A percentile compares a stretch with the other conserved stretches of the same genome.
Conservation (phyloP, 192 early-diverging fungal species). For the Mortierella alpina region DNA sequence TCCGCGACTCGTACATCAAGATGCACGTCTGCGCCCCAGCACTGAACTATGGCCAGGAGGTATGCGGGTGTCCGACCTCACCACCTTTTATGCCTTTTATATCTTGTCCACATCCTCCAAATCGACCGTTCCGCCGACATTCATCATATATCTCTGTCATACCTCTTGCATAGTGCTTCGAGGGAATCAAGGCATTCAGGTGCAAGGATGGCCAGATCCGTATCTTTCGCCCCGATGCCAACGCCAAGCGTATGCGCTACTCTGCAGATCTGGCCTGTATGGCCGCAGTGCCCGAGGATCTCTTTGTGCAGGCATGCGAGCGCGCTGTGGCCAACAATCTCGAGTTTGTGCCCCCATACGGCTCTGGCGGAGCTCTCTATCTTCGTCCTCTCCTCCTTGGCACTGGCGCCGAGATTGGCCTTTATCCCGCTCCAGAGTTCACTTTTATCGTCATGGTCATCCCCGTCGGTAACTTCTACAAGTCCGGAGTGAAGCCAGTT, state of each 20-base stretch:
- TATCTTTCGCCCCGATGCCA: slow-evolving; percentile 78
- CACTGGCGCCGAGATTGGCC: slow-evolving; percentile 72
- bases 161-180: slow-evolving; percentile 66
- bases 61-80: slow-evolving; percentile 22
- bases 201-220: slow-evolving; percentile 74
- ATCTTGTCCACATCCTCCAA: neutral
- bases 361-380: slow-evolving; percentile 75
- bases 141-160: neutral
- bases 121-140: neutral
- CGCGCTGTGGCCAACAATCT: slow-evolving; percentile 70
- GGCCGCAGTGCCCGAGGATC: slow-evolving; percentile 65
- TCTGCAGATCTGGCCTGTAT: slow-evolving; percentile 69
- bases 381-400: slow-evolving; percentile 79
- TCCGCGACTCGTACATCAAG: slow-evolving; percentile 64
- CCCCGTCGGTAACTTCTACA: slow-evolving; percentile 78
- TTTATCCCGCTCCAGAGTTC: slow-evolving; percentile 68
- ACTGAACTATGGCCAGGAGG: slow-evolving; percentile 80
- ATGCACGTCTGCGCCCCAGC: slow-evolving; percentile 75
- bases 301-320: slow-evolving; percentile 72
- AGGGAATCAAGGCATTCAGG: slow-evolving; percentile 85
- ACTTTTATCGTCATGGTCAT: slow-evolving; percentile 71
- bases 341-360: slow-evolving; percentile 80
- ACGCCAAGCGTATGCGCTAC: slow-evolving; percentile 69
- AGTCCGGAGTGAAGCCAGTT: slow-evolving; percentile 67
- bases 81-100: neutral